Conservation (phyloP, 2,329 filamentous ascomycete genomes). For the Pleurostoma richardsiae region DNA sequence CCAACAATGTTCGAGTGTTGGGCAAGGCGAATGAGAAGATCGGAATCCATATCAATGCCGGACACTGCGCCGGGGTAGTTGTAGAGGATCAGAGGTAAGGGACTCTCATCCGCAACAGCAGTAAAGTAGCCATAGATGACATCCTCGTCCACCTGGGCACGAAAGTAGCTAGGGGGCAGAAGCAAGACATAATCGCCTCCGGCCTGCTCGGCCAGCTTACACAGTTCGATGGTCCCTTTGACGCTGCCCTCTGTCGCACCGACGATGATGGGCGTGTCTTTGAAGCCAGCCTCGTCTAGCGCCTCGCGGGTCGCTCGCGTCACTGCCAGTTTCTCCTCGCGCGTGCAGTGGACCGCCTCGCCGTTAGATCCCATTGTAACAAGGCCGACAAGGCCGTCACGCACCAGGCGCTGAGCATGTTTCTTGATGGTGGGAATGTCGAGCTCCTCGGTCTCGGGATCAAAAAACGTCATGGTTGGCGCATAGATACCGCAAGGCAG, state of each 20-base stretch:
- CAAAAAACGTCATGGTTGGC: constrained; percentile 88
- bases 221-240: constrained; percentile 71
- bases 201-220: constrained; percentile 58
- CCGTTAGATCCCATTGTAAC: constrained; percentile 89
- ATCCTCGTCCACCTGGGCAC: constrained; percentile 67
- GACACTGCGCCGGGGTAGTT: constrained; percentile 87
- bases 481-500: constrained; percentile 82
- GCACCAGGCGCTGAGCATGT: constrained; percentile 72
- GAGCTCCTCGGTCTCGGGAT: constrained; percentile 76
- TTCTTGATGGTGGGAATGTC: constrained; percentile 75
- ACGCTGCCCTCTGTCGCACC: constrained; percentile 80
- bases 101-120: constrained; percentile 68
- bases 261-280: constrained; percentile 71
- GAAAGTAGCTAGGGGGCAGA: constrained; percentile 81
- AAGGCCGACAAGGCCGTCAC: constrained; percentile 73
- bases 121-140: constrained; percentile 70
- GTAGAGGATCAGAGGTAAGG: constrained; percentile 78
- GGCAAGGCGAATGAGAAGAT: constrained; percentile 75
- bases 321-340: constrained; percentile 69
- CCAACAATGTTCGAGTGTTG: constrained; percentile 80
- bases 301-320: constrained; percentile 76
- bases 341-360: constrained; percentile 79
- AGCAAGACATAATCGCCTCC: constrained; percentile 78
- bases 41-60: constrained; percentile 86
- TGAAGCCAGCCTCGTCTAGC: constrained; percentile 74